Conservation (phyloP, 2,329 filamentous ascomycete species). For the Aspergillus felis region DNA sequence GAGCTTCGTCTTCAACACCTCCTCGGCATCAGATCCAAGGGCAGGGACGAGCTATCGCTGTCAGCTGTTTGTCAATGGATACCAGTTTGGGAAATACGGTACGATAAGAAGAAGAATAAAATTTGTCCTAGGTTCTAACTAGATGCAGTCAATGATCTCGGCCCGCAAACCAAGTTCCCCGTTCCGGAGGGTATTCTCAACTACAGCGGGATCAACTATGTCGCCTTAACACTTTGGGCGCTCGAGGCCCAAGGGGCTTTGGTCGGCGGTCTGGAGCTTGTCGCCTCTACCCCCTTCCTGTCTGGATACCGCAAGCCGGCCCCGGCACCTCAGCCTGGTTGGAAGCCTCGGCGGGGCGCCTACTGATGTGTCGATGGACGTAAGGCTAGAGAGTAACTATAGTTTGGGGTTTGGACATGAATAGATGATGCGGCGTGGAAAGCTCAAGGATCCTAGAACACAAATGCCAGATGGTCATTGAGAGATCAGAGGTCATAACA, state of each 20-base stretch:
- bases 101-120: background rate
- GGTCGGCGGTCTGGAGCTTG: background rate
- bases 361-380: background rate
- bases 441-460: background rate
- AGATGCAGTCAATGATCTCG: conserved; percentile 56
- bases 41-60: conserved; percentile 53
- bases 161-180: conserved; percentile 67
- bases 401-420: background rate
- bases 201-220: conserved; percentile 65
- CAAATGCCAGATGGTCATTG: background rate
- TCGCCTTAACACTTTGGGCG: conserved; percentile 69
- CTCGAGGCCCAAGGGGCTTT: conserved; percentile 41
- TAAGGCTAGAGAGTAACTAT: background rate
- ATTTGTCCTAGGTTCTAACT: background rate
- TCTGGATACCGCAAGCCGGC: background rate
- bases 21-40: background rate
- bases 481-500: background rate
- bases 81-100: conserved; percentile 63
- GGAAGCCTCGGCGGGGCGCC: background rate
- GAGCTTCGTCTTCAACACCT: conserved; percentile 46
- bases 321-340: background rate
- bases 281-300: background rate
- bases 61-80: conserved; percentile 71
- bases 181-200: conserved; percentile 71
- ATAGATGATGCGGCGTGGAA: background rate